Conservation (phyloP, 108 stramenopile genomes). For the Cyclotella baltica region DNA sequence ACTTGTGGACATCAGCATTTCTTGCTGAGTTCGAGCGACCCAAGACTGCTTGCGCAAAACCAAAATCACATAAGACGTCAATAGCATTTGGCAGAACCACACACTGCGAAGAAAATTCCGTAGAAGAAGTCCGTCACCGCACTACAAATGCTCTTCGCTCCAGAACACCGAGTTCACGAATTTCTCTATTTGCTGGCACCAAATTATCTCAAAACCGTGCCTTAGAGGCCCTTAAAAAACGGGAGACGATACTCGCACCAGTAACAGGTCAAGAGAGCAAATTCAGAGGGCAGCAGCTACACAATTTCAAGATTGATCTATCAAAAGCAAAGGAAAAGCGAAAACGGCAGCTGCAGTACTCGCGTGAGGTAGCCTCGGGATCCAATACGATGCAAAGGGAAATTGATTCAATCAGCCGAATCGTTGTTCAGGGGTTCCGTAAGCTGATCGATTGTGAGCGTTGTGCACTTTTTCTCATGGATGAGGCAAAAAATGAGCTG, state of each 20-base stretch:
- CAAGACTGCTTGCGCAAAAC: constrained; percentile 4
- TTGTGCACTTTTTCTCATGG: constrained; percentile 58
- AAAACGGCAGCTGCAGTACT: constrained; percentile 48
- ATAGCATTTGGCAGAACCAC: constrained; percentile 46
- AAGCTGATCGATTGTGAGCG: constrained; percentile 53
- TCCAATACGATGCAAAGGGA: constrained; percentile 39
- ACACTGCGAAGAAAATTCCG: neutral
- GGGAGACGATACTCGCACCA: constrained; percentile 2
- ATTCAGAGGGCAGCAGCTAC: constrained; percentile 48
- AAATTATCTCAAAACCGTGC: constrained; percentile 46
- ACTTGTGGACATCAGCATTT: constrained; percentile 48
- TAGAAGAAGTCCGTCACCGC: constrained; percentile 10
- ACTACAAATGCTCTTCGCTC: constrained; percentile 1
- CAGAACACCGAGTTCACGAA: neutral
- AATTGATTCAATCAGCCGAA: constrained; percentile 56
- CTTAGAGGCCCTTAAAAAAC: constrained; percentile 2
- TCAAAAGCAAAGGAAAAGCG: constrained; percentile 48
- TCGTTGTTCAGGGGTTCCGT: constrained; percentile 54
- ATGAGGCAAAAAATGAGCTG: constrained; percentile 49
- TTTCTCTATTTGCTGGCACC: constrained; percentile 20
- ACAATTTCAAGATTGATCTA: constrained; percentile 43
- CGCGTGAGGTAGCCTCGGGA: constrained; percentile 43
- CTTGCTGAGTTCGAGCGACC: constrained; percentile 44
- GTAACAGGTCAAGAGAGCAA: constrained; percentile 37
- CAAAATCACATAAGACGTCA: constrained; percentile 7